phyloP scores from a whole-genome alignment of 495 filamentous ascomycete species.

The Penicillium bovifimosum region DNA sequence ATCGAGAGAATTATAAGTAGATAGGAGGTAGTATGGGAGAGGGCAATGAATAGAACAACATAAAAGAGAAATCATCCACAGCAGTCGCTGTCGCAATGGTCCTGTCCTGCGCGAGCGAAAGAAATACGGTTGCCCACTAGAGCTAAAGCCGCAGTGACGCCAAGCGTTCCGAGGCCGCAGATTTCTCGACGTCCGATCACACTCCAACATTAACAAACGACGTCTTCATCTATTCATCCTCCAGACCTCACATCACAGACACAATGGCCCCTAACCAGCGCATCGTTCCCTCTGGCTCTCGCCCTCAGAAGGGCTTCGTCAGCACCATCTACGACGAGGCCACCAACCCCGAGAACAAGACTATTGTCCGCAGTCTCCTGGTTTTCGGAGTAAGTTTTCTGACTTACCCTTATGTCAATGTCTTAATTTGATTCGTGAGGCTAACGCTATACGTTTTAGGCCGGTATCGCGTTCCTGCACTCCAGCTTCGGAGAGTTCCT shows the following conservation, averaged over 20 bases:
- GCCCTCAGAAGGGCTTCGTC: conserved; percentile 46
- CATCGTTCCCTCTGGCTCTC: conserved; percentile 30
- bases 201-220: conserved; percentile 7
- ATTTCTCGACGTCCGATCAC: conserved; percentile 36
- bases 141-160: conserved; percentile 39
- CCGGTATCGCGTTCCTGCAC: conserved; percentile 66
- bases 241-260: conserved; percentile 8
- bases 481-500: conserved; percentile 71
- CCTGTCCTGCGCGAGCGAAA: conserved; percentile 24
- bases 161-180: conserved; percentile 34
- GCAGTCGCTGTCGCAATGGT: conserved; percentile 8
- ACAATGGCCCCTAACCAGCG: conserved; percentile 42
- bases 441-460: conserved; percentile 40
- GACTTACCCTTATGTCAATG: too few species aligned
- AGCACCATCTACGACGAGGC: conserved; percentile 54
- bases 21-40: not conserved
- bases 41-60: not conserved
- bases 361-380: conserved; percentile 65
- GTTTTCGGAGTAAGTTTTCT: conserved; percentile 64
- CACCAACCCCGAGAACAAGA: conserved; percentile 67
- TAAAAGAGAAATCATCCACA: not conserved
- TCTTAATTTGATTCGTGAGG: conserved; percentile 1
- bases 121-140: conserved; percentile 30
- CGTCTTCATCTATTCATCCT: not conserved
- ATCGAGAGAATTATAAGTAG: too few species aligned